Evolutionary conservation across 257 asterid species (phyloP), one percentile per base, ranked within the genome.

Genomic region (Henckelia pumila): DNA sequence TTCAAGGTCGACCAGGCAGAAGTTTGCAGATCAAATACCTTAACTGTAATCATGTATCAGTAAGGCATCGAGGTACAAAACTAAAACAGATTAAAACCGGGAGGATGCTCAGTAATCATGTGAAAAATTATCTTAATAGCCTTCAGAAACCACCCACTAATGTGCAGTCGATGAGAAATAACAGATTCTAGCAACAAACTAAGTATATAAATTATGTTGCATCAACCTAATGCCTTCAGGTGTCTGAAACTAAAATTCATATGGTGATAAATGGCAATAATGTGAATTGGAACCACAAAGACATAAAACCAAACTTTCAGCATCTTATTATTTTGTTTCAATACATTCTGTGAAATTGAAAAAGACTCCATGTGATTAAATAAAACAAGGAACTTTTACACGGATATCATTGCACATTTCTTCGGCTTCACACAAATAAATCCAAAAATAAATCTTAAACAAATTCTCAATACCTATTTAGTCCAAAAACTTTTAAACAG

Each of bases 11-110:
- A 86, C 96, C 97, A 93, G 56, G 85, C 63, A 80, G 73, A 72
- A 68, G 91, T 82, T 81, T 91, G 88, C 83, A 84, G 85, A 85
- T 93, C 95, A 78, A 90, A 90, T 71, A 83, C 89, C 88, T 85
- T 86, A 75, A 90, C 99, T 93, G 97, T 71, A 61, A 83, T 69
- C 67, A 73, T 16, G 68, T 62, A 69, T 63, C 11, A 69, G 58
- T 44, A 60, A 64, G 32, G 57, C 55, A 61, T 63, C 71, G 64
- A 79, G 85, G 29, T 59, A 60, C 52, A 72, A 49, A 66, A 33
- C 32, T 57, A 69, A 76, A 69, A 56, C 59, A 56, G 44, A 52
- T 44, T 58, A 61, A 71, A 57, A 14, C 55, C 21, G 47, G 68
- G 60, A 62, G 65, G 55, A 35, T 19, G 67, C 55, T 25, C 33